These are phyloP conservation scores for Ostreobium quekettii DNA, from an alignment of 139 green algal species.

Conservation along the genomic window DNA sequence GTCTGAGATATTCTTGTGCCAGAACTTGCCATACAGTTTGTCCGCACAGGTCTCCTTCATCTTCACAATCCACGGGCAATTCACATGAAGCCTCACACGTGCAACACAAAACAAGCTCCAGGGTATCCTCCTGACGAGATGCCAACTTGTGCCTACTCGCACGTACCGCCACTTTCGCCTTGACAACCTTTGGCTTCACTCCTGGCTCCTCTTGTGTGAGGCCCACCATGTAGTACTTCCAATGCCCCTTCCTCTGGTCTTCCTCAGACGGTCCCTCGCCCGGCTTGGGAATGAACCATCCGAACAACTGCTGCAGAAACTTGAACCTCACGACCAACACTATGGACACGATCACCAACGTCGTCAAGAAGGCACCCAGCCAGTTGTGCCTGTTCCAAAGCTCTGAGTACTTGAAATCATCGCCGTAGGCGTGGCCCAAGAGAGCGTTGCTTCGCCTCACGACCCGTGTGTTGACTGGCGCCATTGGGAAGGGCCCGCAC, in stretches of 20 bases:
- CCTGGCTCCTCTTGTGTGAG: not conserved
- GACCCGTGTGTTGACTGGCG: not conserved
- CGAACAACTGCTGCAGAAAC: not conserved
- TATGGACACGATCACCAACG: not conserved
- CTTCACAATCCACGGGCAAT: too few relatives aligned
- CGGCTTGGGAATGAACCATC: not conserved
- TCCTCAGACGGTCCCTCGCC: slow-evolving; percentile 13
- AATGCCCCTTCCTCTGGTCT: not conserved
- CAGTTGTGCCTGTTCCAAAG: not conserved
- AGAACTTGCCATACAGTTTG: too few relatives aligned
- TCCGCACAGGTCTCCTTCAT: too few relatives aligned
- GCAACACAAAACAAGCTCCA: too few relatives aligned
- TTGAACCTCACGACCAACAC: not conserved
- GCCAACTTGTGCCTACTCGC: too few relatives aligned
- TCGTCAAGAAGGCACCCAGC: not conserved
- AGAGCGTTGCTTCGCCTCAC: too few relatives aligned
- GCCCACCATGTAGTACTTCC: not conserved
- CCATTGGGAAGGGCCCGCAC: not conserved
- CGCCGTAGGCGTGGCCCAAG: not conserved
- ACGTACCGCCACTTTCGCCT: not conserved
- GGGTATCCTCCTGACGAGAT: too few relatives aligned
- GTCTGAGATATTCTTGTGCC: too few relatives aligned
- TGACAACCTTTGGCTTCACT: not conserved
- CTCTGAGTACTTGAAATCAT: not conserved
- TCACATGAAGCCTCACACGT: too few relatives aligned